These are phyloP conservation scores for Penicillium cosmopolitanum DNA, from an alignment of 495 filamentous ascomycete species.

Conservation along the genomic window DNA sequence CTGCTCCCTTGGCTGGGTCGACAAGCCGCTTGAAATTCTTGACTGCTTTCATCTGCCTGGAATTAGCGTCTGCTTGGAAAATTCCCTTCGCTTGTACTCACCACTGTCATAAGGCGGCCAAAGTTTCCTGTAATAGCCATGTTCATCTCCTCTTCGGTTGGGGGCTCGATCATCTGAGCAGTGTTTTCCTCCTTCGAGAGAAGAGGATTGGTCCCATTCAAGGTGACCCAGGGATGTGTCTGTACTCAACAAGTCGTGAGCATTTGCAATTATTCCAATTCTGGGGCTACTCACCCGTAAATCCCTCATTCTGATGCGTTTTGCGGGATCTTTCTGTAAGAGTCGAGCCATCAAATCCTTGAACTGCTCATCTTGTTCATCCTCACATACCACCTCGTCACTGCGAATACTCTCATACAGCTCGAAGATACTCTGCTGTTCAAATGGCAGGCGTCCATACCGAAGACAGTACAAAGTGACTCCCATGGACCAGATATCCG, in stretches of 20 bases:
- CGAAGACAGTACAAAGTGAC: constrained; percentile 91
- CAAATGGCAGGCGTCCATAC: constrained; percentile 87
- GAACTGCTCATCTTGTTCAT: constrained; percentile 59
- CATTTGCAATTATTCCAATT: background rate
- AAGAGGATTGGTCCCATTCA: constrained; percentile 75
- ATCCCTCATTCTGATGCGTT: constrained; percentile 78
- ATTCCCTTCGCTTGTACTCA: constrained; percentile 45
- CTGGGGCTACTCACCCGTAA: constrained; percentile 65
- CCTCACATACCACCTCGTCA: constrained; percentile 54
- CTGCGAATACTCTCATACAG: constrained; percentile 86
- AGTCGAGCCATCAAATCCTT: constrained; percentile 68
- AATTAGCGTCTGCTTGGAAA: constrained; percentile 17
- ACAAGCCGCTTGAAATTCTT: constrained; percentile 76
- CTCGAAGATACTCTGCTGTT: constrained; percentile 74
- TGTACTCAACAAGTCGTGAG: constrained; percentile 36
- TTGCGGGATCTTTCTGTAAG: constrained; percentile 75
- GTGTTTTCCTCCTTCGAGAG: constrained; percentile 87
- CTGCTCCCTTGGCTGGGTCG: constrained; percentile 36
- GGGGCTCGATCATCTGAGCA: constrained; percentile 71
- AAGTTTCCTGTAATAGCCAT: constrained; percentile 89
- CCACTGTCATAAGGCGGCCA: constrained; percentile 79
- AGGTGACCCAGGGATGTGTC: constrained; percentile 96
- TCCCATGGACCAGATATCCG: constrained; percentile 99
- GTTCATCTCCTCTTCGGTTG: constrained; percentile 87
- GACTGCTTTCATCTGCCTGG: constrained; percentile 84